phyloP scores from a whole-genome alignment of 2,329 filamentous ascomycete genomes.

The Fusarium longipes region DNA sequence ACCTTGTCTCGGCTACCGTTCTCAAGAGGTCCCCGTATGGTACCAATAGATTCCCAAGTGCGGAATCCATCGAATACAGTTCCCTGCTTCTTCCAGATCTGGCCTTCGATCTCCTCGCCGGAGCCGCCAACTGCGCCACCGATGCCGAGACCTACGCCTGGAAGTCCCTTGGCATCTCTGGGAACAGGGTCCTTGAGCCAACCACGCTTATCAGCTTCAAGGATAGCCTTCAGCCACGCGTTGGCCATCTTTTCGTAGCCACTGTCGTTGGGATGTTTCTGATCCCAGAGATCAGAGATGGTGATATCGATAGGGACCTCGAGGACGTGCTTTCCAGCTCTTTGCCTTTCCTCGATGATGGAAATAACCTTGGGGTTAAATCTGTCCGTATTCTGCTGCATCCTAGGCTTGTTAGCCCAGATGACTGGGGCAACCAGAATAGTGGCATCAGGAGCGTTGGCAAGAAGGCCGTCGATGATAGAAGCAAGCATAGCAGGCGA shows the following conservation, averaged over 20 bases:
- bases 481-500: neutral
- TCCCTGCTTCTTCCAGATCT: constrained; percentile 20
- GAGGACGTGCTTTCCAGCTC: constrained; percentile 9
- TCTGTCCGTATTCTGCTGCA: constrained; percentile 23
- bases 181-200: constrained; percentile 10
- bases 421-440: constrained; percentile 26
- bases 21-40: neutral
- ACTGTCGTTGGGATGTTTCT: constrained; percentile 26
- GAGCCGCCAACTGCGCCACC: no score
- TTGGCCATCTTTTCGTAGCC: constrained; percentile 34
- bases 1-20: neutral
- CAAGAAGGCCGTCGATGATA: constrained; percentile 10
- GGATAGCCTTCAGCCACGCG: constrained; percentile 23
- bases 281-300: constrained; percentile 9
- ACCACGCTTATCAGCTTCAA: constrained; percentile 9
- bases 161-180: neutral
- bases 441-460: constrained; percentile 6
- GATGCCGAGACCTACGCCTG: neutral
- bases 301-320: constrained; percentile 20
- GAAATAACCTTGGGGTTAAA: constrained; percentile 15
- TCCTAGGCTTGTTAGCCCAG: constrained; percentile 25
- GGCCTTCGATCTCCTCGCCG: neutral
- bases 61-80: constrained; percentile 17
- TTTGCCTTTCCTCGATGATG: constrained; percentile 1
- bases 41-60: constrained; percentile 16